These are phyloP conservation scores for Xylariaceae sp. DNA, from an alignment of 2,329 filamentous ascomycete genomes.

Conservation along the genomic window DNA sequence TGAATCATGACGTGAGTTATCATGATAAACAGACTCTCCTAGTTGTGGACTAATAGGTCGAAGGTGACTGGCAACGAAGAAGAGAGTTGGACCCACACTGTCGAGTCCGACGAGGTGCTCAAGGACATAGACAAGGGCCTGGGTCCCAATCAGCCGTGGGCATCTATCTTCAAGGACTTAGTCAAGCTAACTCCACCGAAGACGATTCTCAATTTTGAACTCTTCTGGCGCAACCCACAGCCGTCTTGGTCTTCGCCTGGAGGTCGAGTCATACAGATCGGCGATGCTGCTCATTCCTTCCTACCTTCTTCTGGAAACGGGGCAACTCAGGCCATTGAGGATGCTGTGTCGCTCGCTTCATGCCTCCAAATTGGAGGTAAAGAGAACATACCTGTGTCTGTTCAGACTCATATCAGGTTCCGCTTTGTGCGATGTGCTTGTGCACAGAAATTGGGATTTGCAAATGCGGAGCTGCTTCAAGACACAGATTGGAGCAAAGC, in stretches of 20 bases:
- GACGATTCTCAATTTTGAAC: constrained; percentile 37
- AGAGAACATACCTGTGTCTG: constrained; percentile 28
- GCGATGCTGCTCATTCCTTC: constrained; percentile 40
- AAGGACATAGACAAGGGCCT: constrained; percentile 34
- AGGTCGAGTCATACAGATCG: constrained; percentile 35
- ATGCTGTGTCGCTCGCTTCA: constrained; percentile 35
- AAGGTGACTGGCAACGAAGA: constrained; percentile 34
- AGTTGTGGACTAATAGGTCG: not conserved
- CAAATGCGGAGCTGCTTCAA: constrained; percentile 35
- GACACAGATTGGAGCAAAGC: constrained; percentile 35
- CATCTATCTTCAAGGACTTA: constrained; percentile 32
- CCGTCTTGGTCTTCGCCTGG: constrained; percentile 35
- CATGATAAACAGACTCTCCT: not conserved
- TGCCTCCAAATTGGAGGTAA: constrained; percentile 35
- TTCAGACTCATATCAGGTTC: constrained; percentile 35
- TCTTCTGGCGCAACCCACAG: constrained; percentile 39
- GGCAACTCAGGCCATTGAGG: constrained; percentile 41
- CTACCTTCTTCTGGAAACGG: constrained; percentile 39
- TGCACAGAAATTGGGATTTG: constrained; percentile 36
- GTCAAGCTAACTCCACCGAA: constrained; percentile 30
- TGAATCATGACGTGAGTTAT: constrained; percentile 35
- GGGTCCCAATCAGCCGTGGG: constrained; percentile 27
- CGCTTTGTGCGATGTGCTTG: constrained; percentile 34
- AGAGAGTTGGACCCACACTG: constrained; percentile 36
- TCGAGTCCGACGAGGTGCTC: constrained; percentile 33